Percentiles rank a stretch among this genome's conserved stretches.
These are phyloP conservation scores for Suillus occidentalis DNA, from an alignment of 768 basidiomycete species.

Conservation along the genomic window DNA sequence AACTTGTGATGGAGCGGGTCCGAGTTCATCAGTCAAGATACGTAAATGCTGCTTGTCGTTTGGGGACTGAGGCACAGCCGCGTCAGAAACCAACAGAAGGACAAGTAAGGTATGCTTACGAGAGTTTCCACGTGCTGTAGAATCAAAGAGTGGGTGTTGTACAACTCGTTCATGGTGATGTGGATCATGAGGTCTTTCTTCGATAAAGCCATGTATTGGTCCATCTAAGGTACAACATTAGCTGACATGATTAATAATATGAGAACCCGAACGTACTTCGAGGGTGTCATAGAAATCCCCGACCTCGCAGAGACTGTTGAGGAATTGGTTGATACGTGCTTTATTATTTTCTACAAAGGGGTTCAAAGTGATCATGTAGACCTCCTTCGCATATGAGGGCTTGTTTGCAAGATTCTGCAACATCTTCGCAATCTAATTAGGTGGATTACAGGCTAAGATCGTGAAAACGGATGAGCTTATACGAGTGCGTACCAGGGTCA, in stretches of 20 bases:
- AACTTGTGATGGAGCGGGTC: constrained; percentile 89
- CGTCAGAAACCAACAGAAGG: constrained; percentile 1
- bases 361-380: constrained; percentile 97
- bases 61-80: constrained; percentile 62
- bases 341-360: constrained; percentile 99
- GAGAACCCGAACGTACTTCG: constrained; percentile 58
- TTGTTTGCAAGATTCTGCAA: constrained; percentile 99
- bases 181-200: constrained; percentile 99
- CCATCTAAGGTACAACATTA: constrained; percentile 64
- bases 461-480: neutral
- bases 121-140: constrained; percentile 93
- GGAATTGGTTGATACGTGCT: constrained; percentile 93
- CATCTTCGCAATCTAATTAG: constrained; percentile 94
- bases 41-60: constrained; percentile 98
- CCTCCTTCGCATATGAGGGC: constrained; percentile 96
- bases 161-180: constrained; percentile 98
- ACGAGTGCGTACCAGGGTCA: constrained; percentile 69
- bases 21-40: constrained; percentile 94
- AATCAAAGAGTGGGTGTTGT: constrained; percentile 96
- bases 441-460: constrained; percentile 2
- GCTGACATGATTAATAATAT: neutral
- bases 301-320: constrained; percentile 96
- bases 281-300: constrained; percentile 99
- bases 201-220: constrained; percentile 99
- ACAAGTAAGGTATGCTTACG: constrained; percentile 48